Evolutionary conservation across 768 basidiomycete genomes (phyloP).

Genomic region (Galerina sulciceps): DNA sequence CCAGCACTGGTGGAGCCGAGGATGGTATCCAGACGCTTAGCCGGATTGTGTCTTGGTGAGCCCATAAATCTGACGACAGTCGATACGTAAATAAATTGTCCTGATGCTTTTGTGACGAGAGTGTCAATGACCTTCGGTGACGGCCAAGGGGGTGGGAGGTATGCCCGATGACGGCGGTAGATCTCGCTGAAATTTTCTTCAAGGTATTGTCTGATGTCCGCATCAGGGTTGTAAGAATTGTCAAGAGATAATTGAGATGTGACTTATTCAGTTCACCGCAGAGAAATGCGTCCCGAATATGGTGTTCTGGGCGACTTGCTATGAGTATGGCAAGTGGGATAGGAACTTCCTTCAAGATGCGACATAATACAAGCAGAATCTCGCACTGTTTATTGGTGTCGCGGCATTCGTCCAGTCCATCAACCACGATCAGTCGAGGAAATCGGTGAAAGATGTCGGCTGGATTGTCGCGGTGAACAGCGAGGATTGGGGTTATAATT

Average conservation of each 20-base stretch:
- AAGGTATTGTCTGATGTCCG: slow-evolving; percentile 23
- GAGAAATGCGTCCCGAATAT: neutral
- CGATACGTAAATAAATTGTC: slow-evolving; percentile 15
- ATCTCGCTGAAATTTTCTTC: slow-evolving; percentile 9
- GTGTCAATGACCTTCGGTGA: neutral
- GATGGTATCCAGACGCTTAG: neutral
- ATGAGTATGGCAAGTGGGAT: neutral
- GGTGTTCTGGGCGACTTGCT: slow-evolving; percentile 4
- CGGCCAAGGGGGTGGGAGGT: neutral
- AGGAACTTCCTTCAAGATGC: neutral
- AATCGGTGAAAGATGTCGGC: neutral
- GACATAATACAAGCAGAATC: neutral
- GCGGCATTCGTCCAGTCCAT: slow-evolving; percentile 8
- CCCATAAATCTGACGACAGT: slow-evolving; percentile 10
- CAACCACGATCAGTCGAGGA: neutral
- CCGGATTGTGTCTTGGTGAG: neutral
- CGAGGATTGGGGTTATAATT: neutral
- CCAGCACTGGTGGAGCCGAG: neutral
- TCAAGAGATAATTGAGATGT: neutral
- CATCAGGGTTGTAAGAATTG: slow-evolving; percentile 1
- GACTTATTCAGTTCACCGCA: neutral
- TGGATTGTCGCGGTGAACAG: neutral
- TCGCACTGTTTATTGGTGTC: neutral
- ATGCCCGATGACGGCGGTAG: slow-evolving; percentile 1
- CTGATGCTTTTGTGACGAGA: slow-evolving; percentile 2